phyloP scores from a whole-genome alignment of 768 basidiomycete species.

The Galerina sulciceps region DNA sequence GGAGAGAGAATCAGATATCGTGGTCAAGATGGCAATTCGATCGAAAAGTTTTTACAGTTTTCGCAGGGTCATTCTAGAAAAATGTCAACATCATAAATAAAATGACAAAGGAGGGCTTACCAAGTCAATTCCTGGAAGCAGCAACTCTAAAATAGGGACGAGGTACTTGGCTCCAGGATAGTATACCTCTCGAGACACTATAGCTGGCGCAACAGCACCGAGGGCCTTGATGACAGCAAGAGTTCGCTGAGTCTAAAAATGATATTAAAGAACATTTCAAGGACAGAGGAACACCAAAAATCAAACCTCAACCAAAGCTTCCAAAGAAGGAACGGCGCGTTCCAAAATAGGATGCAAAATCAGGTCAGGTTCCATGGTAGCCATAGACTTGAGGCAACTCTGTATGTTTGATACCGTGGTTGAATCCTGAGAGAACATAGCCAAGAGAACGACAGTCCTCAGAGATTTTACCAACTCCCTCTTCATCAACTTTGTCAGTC shows the following conservation, averaged over 20 bases:
- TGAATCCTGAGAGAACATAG: constrained; percentile 88
- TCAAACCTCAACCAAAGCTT: constrained; percentile 81
- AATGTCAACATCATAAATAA: background rate
- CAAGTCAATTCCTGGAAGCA: constrained; percentile 89
- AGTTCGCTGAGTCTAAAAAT: constrained; percentile 75
- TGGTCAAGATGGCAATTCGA: constrained; percentile 8
- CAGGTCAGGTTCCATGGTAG: constrained; percentile 83
- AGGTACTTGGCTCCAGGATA: constrained; percentile 84
- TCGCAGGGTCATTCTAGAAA: constrained; percentile 73
- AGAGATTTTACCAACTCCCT: constrained; percentile 84
- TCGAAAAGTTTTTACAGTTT: constrained; percentile 57
- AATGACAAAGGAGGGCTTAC: constrained; percentile 35
- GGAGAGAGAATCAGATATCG: constrained; percentile 1
- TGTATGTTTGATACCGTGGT: constrained; percentile 77
- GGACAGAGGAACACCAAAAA: background rate
- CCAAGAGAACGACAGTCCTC: constrained; percentile 81
- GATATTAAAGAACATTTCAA: constrained; percentile 4
- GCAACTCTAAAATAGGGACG: constrained; percentile 75
- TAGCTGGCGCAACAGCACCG: constrained; percentile 77
- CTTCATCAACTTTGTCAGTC: constrained; percentile 78
- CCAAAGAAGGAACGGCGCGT: constrained; percentile 84
- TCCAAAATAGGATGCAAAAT: constrained; percentile 83
- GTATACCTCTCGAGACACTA: constrained; percentile 80
- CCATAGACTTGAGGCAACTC: constrained; percentile 81
- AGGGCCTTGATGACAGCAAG: constrained; percentile 86